Conservation (phyloP, 2,329 filamentous ascomycete species). For the Calonectria hongkongensis region DNA sequence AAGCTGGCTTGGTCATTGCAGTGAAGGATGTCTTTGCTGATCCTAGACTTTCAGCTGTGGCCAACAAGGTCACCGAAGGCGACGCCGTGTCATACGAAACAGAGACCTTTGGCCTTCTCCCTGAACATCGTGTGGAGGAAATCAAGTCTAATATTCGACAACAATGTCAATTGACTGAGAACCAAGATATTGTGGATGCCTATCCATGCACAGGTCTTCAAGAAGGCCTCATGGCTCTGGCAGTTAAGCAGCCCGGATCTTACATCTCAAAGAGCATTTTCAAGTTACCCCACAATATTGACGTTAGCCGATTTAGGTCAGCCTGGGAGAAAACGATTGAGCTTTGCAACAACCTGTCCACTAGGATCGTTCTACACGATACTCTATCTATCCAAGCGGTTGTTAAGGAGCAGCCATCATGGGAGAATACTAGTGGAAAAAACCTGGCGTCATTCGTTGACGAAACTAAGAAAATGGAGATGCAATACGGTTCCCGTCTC, state of each 20-base stretch:
- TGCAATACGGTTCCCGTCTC: constrained; percentile 23
- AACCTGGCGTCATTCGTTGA: background rate
- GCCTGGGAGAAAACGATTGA: constrained; percentile 14
- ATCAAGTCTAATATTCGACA: background rate
- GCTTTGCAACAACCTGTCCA: background rate
- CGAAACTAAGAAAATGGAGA: background rate
- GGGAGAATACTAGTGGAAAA: background rate
- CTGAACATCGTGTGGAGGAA: background rate
- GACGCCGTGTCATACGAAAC: background rate
- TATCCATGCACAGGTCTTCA: constrained; percentile 62
- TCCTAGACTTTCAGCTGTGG: constrained; percentile 17
- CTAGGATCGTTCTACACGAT: background rate
- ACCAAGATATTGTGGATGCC: constrained; percentile 53
- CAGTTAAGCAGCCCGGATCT: constrained; percentile 31
- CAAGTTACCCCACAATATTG: constrained; percentile 4
- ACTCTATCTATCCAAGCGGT: constrained; percentile 4
- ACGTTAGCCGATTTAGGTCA: background rate
- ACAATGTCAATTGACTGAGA: constrained; percentile 12
- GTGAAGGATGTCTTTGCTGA: constrained; percentile 38
- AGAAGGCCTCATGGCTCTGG: constrained; percentile 57
- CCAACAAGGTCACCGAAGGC: background rate
- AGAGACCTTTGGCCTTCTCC: constrained; percentile 9
- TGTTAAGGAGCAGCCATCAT: background rate
- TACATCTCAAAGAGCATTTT: constrained; percentile 35
- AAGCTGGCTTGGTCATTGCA: constrained; percentile 23